These are phyloP conservation scores for Nothophytophthora sp. DNA, from an alignment of 352 stramenopile genomes.

Conservation along the genomic window DNA sequence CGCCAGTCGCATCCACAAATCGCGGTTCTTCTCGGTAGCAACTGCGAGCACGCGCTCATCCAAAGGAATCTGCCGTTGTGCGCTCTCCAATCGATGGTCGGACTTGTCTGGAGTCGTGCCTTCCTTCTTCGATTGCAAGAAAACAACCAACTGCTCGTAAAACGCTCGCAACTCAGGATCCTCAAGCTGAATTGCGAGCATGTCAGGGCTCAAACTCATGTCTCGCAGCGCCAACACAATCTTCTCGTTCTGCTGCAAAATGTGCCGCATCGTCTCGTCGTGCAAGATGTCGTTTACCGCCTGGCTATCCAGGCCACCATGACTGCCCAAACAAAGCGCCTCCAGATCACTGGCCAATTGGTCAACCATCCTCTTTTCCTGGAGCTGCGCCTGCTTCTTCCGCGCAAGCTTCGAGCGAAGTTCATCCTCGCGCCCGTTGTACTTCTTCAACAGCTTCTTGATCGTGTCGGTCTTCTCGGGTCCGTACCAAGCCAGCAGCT, in stretches of 20 bases:
- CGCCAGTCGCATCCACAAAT: slow-evolving; percentile 26
- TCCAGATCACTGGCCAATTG: slow-evolving; percentile 47
- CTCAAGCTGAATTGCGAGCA: slow-evolving; percentile 45
- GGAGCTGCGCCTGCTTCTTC: slow-evolving; percentile 25
- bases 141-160: slow-evolving; percentile 51
- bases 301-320: slow-evolving; percentile 32
- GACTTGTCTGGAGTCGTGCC: not conserved
- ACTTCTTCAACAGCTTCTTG: slow-evolving; percentile 40
- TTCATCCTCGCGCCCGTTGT: slow-evolving; percentile 41
- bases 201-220: slow-evolving; percentile 63
- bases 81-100: not conserved
- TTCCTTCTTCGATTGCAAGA: slow-evolving; percentile 30
- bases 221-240: slow-evolving; percentile 60
- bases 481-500: slow-evolving; percentile 46
- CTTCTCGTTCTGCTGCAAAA: slow-evolving; percentile 41
- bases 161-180: slow-evolving; percentile 49
- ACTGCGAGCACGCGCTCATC: slow-evolving; percentile 41
- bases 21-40: slow-evolving; percentile 16
- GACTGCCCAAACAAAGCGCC: slow-evolving; percentile 31
- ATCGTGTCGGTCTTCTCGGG: slow-evolving; percentile 29
- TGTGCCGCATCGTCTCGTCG: slow-evolving; percentile 38
- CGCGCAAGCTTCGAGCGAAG: slow-evolving; percentile 34
- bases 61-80: slow-evolving; percentile 14
- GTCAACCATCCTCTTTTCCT: slow-evolving; percentile 21
- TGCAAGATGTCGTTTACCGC: slow-evolving; percentile 55